Base-by-base conservation (phyloP, 345 rosid genomes). In the Arabidopsis arenosa region DNA sequence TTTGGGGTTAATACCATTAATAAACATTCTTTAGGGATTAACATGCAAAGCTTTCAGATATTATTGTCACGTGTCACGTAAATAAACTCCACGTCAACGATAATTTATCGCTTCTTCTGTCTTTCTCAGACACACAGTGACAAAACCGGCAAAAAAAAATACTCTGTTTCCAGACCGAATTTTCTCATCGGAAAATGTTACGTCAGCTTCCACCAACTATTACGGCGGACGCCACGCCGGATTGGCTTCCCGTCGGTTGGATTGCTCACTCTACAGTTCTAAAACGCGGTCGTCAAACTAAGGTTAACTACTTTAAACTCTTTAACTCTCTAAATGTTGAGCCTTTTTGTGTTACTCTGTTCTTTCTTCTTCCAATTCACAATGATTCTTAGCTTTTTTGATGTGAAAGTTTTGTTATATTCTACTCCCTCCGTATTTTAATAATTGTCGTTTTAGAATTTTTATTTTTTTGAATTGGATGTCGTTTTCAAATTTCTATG, bases 181-280 rank as follows among this genome's bases (percentile, higher is more conserved):
- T 21, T 57, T 62, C 15, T 45, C 43, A 55, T 13, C 68, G 77
- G 67, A n/a, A 41, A 70, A 78, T 73, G 81, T 45, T 21, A 36
- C 81, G 74, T 67, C 69, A 54, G 70, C 75, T 79, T 67, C 82
- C 78, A 15, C 61, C 54, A 14, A 62, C 55, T 5, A 76, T 83
- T 59, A 68, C 70, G 75, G 69, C 76, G 15, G 55, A 65, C 9
- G n/a, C 7, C 11, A 78, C 80, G 11, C 70, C 80, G 73, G 87
- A 84, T 45, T 81, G 63, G 82, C 88, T 87, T 56, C 93, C 91
- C 45, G 32, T 75, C 47, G 87, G 88, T 8, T 89, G 93, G 91
- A 52, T 72, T 41, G 47, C 23, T 21, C 77, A 82, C n/a, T 80
- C 80, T 33, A 82, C 71, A 44, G 78, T 52, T 49, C 80, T 72